Conservation (phyloP, 257 asterid species). For the Fraxinus anomala region DNA sequence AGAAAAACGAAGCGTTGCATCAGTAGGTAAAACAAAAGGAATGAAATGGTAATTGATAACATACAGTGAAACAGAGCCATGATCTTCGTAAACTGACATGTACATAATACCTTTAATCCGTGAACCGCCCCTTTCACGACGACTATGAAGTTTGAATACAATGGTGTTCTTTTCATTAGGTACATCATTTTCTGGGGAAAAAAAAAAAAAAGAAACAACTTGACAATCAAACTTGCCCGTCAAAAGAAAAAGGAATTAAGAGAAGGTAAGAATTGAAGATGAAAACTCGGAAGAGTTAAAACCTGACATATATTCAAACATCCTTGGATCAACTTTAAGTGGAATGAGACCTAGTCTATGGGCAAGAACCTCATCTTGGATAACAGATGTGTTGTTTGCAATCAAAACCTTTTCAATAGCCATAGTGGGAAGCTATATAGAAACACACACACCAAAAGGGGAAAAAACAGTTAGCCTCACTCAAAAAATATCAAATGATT, state of each 20-base stretch:
- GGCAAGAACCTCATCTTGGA: conserved; percentile 98
- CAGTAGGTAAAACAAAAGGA: conserved; percentile 12
- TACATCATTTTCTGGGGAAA: conserved; percentile 65
- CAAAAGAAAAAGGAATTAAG: conserved; percentile 7
- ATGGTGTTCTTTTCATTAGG: conserved; percentile 84
- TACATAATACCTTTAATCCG: conserved; percentile 58
- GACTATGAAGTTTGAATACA: conserved; percentile 77
- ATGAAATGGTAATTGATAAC: conserved; percentile 3
- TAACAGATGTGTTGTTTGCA: conserved; percentile 88
- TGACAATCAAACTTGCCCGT: conserved; percentile 33
- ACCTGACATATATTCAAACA: conserved; percentile 82
- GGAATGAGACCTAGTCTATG: conserved; percentile 95
- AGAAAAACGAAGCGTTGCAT: conserved; percentile 10
- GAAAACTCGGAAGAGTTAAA: conserved; percentile 20
- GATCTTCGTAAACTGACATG: not conserved
- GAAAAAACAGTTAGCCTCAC: conserved; percentile 14
- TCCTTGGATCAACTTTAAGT: conserved; percentile 81
- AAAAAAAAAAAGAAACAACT: conserved; percentile 18
- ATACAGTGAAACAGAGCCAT: conserved; percentile 9
- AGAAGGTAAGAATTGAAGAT: conserved; percentile 10
- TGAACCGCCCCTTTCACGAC: conserved; percentile 52
- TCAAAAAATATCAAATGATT: conserved; percentile 9
- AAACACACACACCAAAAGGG: conserved; percentile 4
- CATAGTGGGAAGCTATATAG: conserved; percentile 82
- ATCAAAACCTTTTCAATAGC: conserved; percentile 88